Evolutionary conservation across 441 rosid genomes (phyloP), one percentile per base, ranked within the genome.

Genomic region (Cnidoscolus chayamansa): DNA sequence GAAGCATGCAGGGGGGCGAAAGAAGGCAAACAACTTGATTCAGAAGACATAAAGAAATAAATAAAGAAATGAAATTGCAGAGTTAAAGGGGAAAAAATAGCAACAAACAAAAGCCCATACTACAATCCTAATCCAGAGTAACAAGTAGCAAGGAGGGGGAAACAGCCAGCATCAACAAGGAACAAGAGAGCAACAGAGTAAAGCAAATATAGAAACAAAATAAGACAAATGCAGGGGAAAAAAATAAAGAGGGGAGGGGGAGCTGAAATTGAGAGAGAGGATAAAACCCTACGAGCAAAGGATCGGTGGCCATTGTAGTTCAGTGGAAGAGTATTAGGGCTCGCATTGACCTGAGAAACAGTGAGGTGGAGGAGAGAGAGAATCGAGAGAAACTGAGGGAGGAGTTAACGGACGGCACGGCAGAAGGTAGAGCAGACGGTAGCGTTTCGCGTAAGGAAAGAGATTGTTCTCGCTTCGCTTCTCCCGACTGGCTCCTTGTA

Each of bases 231-330:
- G 53, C 15, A 60, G 10, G 25, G 25, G 25, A 25, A 25, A 25
- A 25, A 25, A 25, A 25, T 25, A 47, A 59, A 31, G 31, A 20
- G 10, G 30, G 20, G 2, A 59, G 16, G 8, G 15, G 10, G 8
- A 1, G n/a, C 8, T 1, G 13, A 37, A 65, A 48, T 65, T 20
- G 15, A 45, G 16, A 20, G 25, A n/a, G 12, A 61, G 0, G 0
- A 57, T 9, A 70, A 71, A 63, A 51, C 61, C 68, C 68, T 71
- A 72, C 53, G 54, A 2, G 53, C 3, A 54, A 53, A 20, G 0
- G 51, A 20, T n/a, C 1, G 61, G 51, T 72, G 68, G 68, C n/a
- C 75, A 72, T 63, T 63, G 62, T 53, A 8, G 61, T 20, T 17
- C 20, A 7, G 1, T 0, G 19, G 12, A 9, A 10, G 32, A 32